These are phyloP conservation scores for Cryptosporidium bovis DNA, from an alignment of 169 alveolate genomes.

Conservation along the genomic window DNA sequence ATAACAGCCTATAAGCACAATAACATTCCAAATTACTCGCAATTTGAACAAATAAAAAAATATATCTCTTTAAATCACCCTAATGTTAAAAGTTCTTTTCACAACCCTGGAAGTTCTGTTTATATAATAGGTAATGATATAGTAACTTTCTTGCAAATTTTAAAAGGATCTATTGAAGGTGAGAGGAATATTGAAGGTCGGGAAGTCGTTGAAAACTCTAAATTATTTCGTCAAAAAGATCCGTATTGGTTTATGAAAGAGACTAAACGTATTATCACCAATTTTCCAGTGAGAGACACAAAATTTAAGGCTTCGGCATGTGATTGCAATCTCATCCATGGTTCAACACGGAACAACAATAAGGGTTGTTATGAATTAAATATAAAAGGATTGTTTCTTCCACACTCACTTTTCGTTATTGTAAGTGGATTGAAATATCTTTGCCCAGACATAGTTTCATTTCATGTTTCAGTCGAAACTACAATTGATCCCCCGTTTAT, in stretches of 20 bases:
- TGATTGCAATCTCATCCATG: conserved; percentile 54
- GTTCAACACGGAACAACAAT: background rate
- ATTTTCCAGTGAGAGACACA: conserved; percentile 66
- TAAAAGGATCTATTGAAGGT: conserved; percentile 15
- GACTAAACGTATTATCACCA: conserved; percentile 30
- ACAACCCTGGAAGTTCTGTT: conserved; percentile 56
- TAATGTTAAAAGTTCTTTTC: conserved; percentile 16
- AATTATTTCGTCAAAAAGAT: background rate
- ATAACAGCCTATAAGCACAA: conserved; percentile 17
- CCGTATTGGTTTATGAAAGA: conserved; percentile 68
- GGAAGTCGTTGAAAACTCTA: background rate
- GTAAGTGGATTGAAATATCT: conserved; percentile 45
- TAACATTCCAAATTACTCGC: conserved; percentile 57
- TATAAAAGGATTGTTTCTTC: conserved; percentile 57
- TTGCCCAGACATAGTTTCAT: conserved; percentile 28
- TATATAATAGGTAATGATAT: conserved; percentile 67
- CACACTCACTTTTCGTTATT: conserved; percentile 32
- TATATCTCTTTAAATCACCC: conserved; percentile 13
- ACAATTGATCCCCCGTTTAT: conserved; percentile 56
- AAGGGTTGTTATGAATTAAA: conserved; percentile 64
- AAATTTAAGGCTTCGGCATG: conserved; percentile 51
- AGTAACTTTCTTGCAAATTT: conserved; percentile 39
- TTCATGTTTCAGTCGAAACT: conserved; percentile 26
- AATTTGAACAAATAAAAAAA: conserved; percentile 48
- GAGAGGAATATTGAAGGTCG: background rate